phyloP scores from a whole-genome alignment of 768 basidiomycete species.

The Coprinopsis marcescibilis region DNA sequence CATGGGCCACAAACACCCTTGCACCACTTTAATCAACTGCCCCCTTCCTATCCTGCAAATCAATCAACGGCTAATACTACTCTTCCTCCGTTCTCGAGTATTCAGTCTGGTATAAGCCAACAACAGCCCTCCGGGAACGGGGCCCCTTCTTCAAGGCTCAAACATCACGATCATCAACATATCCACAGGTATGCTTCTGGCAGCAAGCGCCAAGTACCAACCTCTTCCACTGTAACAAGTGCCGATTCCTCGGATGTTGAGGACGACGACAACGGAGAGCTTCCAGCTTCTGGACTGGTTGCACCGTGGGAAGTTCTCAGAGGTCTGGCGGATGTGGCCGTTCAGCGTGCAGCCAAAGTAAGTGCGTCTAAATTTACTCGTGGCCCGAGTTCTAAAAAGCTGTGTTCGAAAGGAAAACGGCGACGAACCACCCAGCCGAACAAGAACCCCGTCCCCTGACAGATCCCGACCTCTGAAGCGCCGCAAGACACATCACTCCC shows the following conservation, averaged over 20 bases:
- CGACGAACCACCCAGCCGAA: conserved; percentile 70
- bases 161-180: conserved; percentile 32
- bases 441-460: conserved; percentile 69
- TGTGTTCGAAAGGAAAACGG: conserved; percentile 56
- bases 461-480: conserved; percentile 64
- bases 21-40: conserved; percentile 27
- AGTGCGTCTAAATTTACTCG: conserved; percentile 14
- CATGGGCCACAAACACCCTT: conserved; percentile 35
- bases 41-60: conserved; percentile 27
- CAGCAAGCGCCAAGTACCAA: conserved; percentile 52
- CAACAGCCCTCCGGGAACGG: conserved; percentile 34
- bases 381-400: background rate
- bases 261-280: conserved; percentile 73
- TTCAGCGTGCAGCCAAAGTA: conserved; percentile 74
- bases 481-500: conserved; percentile 64
- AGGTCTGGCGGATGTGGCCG: conserved; percentile 76
- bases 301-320: conserved; percentile 85
- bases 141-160: conserved; percentile 57
- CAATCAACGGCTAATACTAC: conserved; percentile 26
- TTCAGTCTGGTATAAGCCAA: conserved; percentile 54
- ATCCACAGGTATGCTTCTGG: conserved; percentile 29
- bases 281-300: conserved; percentile 76
- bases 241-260: conserved; percentile 83
- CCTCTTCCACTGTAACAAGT: conserved; percentile 65
- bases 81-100: conserved; percentile 70